Conservation (phyloP, 192 early-diverging fungal species). For the Coemansia sp. region DNA sequence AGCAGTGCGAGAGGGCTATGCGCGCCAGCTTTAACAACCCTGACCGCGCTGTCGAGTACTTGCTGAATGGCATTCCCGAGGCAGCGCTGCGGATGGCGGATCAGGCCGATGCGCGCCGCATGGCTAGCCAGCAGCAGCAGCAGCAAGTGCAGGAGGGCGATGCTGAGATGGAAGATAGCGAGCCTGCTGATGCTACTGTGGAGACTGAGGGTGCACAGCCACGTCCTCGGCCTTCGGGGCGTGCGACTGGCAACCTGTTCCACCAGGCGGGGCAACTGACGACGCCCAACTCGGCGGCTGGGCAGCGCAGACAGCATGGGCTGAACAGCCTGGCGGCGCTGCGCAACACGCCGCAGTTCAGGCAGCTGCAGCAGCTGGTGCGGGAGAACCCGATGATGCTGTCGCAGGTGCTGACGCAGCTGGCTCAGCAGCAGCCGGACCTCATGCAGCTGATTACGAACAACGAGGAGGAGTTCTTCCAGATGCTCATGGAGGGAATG, state of each 20-base stretch:
- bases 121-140: conserved; percentile 33
- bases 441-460: conserved; percentile 76
- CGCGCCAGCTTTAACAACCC: conserved; percentile 98
- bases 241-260: conserved; percentile 59
- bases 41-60: conserved; percentile 94
- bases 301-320: conserved; percentile 28
- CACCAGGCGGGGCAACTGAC: conserved; percentile 57
- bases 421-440: conserved; percentile 84
- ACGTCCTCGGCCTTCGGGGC: conserved; percentile 17
- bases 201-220: conserved; percentile 9
- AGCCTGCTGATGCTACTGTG: not conserved
- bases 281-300: not conserved
- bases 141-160: conserved; percentile 33
- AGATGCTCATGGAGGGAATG: conserved; percentile 62
- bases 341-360: conserved; percentile 84
- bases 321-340: conserved; percentile 56
- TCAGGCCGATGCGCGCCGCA: conserved; percentile 30
- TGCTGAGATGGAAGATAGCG: conserved; percentile 11
- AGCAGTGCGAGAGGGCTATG: conserved; percentile 87
- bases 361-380: conserved; percentile 86
- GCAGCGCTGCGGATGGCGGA: conserved; percentile 48
- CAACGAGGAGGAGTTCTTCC: conserved; percentile 80
- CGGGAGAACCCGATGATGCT: conserved; percentile 85
- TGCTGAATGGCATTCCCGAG: conserved; percentile 71
- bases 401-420: conserved; percentile 80